Evolutionary conservation across 1,139 yeast species (phyloP).

Genomic region (Candida mesenterica): DNA sequence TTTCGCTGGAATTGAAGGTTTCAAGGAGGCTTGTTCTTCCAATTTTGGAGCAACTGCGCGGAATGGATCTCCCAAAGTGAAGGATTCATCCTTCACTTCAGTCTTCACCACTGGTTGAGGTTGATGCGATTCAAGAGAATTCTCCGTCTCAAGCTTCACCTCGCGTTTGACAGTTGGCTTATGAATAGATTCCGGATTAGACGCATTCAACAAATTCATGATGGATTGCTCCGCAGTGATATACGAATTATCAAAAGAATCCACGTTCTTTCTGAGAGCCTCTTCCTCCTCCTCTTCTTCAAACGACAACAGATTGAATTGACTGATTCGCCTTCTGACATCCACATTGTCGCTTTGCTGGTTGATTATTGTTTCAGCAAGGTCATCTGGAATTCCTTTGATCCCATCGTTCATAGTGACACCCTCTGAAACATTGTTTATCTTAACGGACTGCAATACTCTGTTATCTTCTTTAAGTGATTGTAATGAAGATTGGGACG

Average conservation of each 20-base stretch:
- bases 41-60: no score
- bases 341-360: conserved; percentile 4
- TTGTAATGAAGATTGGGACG: conserved; percentile 47
- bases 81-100: not conserved
- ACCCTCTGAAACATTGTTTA: conserved; percentile 27
- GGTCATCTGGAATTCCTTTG: conserved; percentile 42
- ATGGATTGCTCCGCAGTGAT: conserved; percentile 44
- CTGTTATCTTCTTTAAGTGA: conserved; percentile 40
- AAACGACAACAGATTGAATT: conserved; percentile 2
- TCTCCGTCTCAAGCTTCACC: not conserved
- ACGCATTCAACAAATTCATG: conserved; percentile 33
- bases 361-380: conserved; percentile 33
- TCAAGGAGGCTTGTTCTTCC: not conserved
- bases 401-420: conserved; percentile 44
- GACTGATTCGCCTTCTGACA: conserved; percentile 5
- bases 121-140: not conserved
- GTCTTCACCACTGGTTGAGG: not conserved
- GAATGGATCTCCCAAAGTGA: no score
- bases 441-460: conserved; percentile 26
- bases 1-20: not conserved
- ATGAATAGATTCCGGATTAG: not conserved
- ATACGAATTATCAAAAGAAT: conserved; percentile 40
- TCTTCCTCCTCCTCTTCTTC: conserved; percentile 16
- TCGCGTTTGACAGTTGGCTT: not conserved
- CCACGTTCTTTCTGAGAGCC: conserved; percentile 2